Evolutionary conservation across 1,284 basidiomycete genomes (phyloP).

Genomic region (Tilletia caries): DNA sequence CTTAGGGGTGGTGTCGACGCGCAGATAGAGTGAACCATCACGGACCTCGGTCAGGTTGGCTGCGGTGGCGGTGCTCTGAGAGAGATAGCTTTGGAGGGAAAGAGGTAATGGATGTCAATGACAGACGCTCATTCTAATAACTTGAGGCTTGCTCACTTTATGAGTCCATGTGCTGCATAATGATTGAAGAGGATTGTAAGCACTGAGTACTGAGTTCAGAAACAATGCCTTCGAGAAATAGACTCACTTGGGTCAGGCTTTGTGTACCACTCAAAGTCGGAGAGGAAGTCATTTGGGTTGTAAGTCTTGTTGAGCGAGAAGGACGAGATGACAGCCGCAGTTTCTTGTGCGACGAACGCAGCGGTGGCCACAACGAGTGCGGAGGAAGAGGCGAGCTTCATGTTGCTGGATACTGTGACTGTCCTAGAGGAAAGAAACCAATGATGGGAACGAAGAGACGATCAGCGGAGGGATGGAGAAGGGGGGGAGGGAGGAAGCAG

Average conservation of each 20-base stretch:
- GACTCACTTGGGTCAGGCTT: slow-evolving; percentile 29
- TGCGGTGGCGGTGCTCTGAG: neutral
- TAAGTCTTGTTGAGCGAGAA: slow-evolving; percentile 8
- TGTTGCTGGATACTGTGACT: no score
- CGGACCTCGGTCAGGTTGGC: slow-evolving; percentile 9
- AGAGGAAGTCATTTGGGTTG: slow-evolving; percentile 29
- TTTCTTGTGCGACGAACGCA: neutral
- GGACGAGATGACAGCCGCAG: neutral
- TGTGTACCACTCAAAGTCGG: slow-evolving; percentile 38
- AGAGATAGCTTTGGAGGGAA: neutral
- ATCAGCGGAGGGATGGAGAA: no score
- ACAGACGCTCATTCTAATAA: neutral
- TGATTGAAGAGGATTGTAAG: neutral
- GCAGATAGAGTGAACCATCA: slow-evolving; percentile 28
- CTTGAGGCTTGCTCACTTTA: neutral
- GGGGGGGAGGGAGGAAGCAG: no score
- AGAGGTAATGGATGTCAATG: neutral
- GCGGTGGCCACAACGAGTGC: neutral
- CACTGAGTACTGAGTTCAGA: neutral
- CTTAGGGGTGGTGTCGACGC: slow-evolving; percentile 33
- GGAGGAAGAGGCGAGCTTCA: neutral
- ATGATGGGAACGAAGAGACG: no score
- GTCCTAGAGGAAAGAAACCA: no score
- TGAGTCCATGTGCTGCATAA: neutral
- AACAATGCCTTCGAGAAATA: neutral